Percentiles rank a stretch among this genome's conserved stretches.
These are phyloP conservation scores for Ophiobolus disseminans DNA, from an alignment of 2,329 filamentous ascomycete species.

Conservation along the genomic window DNA sequence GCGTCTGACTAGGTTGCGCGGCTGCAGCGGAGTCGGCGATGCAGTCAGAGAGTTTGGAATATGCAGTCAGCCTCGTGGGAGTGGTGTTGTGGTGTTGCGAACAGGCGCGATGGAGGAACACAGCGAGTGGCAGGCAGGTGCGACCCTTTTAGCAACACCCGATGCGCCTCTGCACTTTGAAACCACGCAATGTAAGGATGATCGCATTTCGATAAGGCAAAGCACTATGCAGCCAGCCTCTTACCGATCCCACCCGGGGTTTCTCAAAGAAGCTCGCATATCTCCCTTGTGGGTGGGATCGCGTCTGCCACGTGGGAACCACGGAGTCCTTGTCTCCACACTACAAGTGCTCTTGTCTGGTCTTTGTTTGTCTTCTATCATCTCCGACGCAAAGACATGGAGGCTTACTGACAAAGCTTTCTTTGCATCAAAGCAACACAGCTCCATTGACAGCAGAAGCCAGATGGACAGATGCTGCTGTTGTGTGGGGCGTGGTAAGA, in stretches of 20 bases:
- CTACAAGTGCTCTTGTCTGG: not conserved
- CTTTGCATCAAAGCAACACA: conserved; percentile 12
- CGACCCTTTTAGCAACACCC: conserved; percentile 17
- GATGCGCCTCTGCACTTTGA: conserved; percentile 12
- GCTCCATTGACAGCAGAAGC: not conserved
- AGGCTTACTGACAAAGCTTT: not conserved
- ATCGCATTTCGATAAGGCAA: conserved; percentile 21
- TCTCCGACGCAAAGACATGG: not conserved
- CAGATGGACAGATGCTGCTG: not conserved
- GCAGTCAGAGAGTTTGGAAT: not conserved
- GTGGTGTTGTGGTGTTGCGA: not conserved
- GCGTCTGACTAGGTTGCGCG: conserved; percentile 5
- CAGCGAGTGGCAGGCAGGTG: not conserved
- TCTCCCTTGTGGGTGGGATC: not conserved
- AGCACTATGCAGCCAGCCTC: conserved; percentile 25
- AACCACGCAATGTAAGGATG: conserved; percentile 23
- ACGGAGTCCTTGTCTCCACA: conserved; percentile 1
- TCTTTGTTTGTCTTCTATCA: not conserved
- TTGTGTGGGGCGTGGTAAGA: not conserved
- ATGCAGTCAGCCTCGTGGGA: no score
- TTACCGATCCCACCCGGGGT: conserved; percentile 16
- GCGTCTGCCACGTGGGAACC: conserved; percentile 30
- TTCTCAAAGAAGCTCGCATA: not conserved
- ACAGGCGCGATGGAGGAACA: not conserved
- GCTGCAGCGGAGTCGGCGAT: conserved; percentile 2